Evolutionary conservation across 257 asterid species (phyloP), one percentile per base, ranked within the genome.

Genomic region (Solanum sitiens): DNA sequence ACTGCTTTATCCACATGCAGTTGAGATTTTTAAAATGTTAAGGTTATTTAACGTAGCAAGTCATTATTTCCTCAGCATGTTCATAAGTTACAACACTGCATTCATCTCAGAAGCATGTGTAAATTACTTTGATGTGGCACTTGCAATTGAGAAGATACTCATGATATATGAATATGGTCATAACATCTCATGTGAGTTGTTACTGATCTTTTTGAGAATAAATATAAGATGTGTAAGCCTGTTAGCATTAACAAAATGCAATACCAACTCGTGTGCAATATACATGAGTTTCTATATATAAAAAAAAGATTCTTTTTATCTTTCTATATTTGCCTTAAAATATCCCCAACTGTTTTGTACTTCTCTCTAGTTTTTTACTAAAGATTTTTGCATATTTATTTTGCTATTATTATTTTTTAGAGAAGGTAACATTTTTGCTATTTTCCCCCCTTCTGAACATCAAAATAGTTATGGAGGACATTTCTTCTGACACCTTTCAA

Each of bases 391-490:
- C 32, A 50, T 82, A 14, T 83, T 86, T 73, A 56, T 56, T 18
- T 56, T 56, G 11, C 65, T 7, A 18, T 56, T 40, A 0, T 53
- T 53, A 0, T 3, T 45, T 13, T 53, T 53, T 56, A 18, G n/a
- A 56, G n/a, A 56, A 56, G 65, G n/a, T 56, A 56, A 56, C 65
- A 56, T 56, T 3, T 18, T 56, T 56, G 65, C 65, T 56, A 56
- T 18, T 18, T 2, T 1, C 11, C 4, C 13, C 42, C 2, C 16
- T 80, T 32, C 18, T 82, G n/a, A 50, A 18, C 33, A n/a, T 32
- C 71, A 88, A 70, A 89, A 86, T 95, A 96, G 99, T 91, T 96
- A 83, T 96, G 99, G 98, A 95, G 98, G 93, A 96, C 99, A 77
- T 93, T 95, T 89, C 84, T 96, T 53, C 91, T 96, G 86, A 95